Conservation (phyloP, 306 rosid species). For the Cercis canadensis region DNA sequence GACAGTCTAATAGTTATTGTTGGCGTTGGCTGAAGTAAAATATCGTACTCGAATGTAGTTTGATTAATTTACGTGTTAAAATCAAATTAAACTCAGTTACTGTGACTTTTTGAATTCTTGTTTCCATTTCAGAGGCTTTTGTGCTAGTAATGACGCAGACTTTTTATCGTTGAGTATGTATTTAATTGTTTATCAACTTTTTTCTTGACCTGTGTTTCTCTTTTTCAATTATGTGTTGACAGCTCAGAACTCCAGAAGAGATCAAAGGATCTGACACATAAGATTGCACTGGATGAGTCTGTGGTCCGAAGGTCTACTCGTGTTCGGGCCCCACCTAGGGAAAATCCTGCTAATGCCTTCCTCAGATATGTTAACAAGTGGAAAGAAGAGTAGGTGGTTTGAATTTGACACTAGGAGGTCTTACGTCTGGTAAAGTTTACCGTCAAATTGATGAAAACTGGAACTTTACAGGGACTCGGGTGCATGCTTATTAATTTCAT, state of each 20-base stretch:
- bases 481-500: slow-evolving; percentile 22
- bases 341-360: slow-evolving; percentile 78
- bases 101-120: no score
- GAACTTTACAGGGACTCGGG: no score
- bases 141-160: neutral
- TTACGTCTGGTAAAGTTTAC: neutral
- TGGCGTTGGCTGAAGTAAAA: neutral
- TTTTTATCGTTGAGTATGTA: no score
- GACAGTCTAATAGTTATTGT: no score
- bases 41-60: neutral
- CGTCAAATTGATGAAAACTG: slow-evolving; percentile 15
- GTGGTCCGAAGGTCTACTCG: no score
- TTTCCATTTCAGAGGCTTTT: neutral
- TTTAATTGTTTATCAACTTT: no score
- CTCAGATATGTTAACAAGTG: no score
- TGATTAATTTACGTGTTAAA: neutral
- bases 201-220: slow-evolving; percentile 16
- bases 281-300: no score
- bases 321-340: slow-evolving; percentile 87
- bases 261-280: slow-evolving; percentile 61
- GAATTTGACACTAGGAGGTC: slow-evolving; percentile 10
- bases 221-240: slow-evolving; percentile 30
- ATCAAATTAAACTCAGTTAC: neutral
- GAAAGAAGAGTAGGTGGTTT: no score
- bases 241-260: slow-evolving; percentile 71